Evolutionary conservation across 148 eudicot species (phyloP), one percentile per base, ranked within the genome.

Genomic region (Vaccinium vitisidaea): DNA sequence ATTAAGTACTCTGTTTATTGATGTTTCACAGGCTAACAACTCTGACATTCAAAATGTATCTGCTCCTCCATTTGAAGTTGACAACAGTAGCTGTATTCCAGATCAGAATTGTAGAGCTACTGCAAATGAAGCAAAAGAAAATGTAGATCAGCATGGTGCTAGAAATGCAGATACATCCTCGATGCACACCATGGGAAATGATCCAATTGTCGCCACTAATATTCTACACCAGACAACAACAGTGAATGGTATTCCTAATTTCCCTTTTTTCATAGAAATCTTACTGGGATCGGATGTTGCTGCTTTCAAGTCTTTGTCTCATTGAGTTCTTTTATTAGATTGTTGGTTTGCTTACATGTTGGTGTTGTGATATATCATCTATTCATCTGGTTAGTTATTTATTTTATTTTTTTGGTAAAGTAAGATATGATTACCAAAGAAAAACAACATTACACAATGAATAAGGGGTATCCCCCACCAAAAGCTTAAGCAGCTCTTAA

Each of bases 191-290:
- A 80, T 82, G 50, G 90, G 80, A 23, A 90, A 88, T 85, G 92
- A 90, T 83, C 84, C 83, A 32, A 55, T 85, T 79, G 80, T 81
- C 30, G 87, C 83, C 74, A 85, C 87, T 59, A 86, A 84, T 18
- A 77, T 86, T 85, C 71, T 90, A 74, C 91, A 91, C 48, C 70
- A 89, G 83, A 84, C 87, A 74, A 80, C 90, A 85, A 77, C 88
- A 65, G 74, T 85, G 77, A 91, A 89, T 58, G 96, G 98, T 95
- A 86, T 83, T 87, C 74, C 87, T 9, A 69, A 25, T 58, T 87
- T 88, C 70, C 71, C 74, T 39, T 21, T 86, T 59, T 21, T 70
- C 39, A 50, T 43, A 32, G 67, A 19, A 32, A 39, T 82, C n/a
- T 7, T 32, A 23, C 56, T 15, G 21, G 55, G 75, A 9, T 54